A percentile compares a stretch with the other conserved stretches of the same genome.
These are phyloP conservation scores for Pseudopithomyces chartarum DNA, from an alignment of 2,329 filamentous ascomycete species.

Conservation along the genomic window DNA sequence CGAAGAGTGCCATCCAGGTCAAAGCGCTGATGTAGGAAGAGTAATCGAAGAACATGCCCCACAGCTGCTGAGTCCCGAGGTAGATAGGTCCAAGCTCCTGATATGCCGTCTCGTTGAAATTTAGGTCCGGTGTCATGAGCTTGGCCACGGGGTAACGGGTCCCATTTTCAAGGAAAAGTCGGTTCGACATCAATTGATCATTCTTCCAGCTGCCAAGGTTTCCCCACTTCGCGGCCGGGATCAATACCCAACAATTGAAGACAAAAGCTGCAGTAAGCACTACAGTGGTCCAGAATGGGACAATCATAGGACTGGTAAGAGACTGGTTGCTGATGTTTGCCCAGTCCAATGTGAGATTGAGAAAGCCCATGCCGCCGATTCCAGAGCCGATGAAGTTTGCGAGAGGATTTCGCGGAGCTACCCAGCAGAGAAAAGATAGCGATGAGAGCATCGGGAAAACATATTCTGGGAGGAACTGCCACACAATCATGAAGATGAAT, in stretches of 20 bases:
- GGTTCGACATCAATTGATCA: conserved; percentile 62
- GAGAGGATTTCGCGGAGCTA: conserved; percentile 61
- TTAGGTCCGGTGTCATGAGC: conserved; percentile 51
- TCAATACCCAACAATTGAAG: conserved; percentile 62
- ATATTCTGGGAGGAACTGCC: conserved; percentile 68
- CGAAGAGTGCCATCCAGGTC: conserved; percentile 64
- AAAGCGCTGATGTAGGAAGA: conserved; percentile 63
- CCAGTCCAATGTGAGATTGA: conserved; percentile 66
- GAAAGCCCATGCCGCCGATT: conserved; percentile 65
- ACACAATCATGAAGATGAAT: conserved; percentile 59
- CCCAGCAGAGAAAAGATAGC: conserved; percentile 67
- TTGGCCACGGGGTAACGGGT: conserved; percentile 51
- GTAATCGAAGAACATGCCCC: conserved; percentile 66
- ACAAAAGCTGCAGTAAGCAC: conserved; percentile 61
- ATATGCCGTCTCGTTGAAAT: conserved; percentile 56
- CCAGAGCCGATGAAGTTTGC: conserved; percentile 67
- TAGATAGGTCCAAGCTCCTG: conserved; percentile 60
- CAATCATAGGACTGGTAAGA: conserved; percentile 52
- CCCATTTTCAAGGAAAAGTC: conserved; percentile 57
- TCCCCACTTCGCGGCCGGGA: conserved; percentile 65
- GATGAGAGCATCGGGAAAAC: conserved; percentile 65
- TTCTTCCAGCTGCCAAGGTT: conserved; percentile 58
- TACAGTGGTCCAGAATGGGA: conserved; percentile 65
- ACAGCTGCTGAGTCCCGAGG: conserved; percentile 62
- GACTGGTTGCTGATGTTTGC: conserved; percentile 60